phyloP scores from a whole-genome alignment of 306 rosid species.

The Rosa rugosa region DNA sequence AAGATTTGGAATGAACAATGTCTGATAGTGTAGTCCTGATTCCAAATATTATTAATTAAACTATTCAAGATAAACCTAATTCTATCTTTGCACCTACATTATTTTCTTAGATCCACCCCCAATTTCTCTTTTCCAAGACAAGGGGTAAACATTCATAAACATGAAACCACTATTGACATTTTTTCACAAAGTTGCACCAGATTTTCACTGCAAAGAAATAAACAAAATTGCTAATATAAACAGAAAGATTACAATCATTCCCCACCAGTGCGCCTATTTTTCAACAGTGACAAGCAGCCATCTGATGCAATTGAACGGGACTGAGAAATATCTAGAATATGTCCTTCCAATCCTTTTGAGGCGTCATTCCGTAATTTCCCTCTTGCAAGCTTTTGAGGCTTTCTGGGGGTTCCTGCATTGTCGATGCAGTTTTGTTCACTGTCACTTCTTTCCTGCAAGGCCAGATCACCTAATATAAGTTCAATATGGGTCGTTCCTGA shows the following conservation, averaged over 20 bases:
- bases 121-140: conserved; percentile 12
- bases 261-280: conserved; percentile 80
- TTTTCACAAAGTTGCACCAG: not conserved
- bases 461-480: conserved; percentile 34
- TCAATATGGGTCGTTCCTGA: conserved; percentile 16
- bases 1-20: conserved; percentile 17
- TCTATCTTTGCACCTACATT: not conserved
- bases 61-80: not conserved
- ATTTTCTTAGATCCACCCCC: not conserved
- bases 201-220: not conserved
- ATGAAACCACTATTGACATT: not conserved
- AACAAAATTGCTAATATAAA: not conserved
- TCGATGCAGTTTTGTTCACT: conserved; percentile 75
- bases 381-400: conserved; percentile 56
- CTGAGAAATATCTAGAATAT: conserved; percentile 60
- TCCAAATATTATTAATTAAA: not conserved
- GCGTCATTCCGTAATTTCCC: conserved; percentile 46
- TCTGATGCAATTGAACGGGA: conserved; percentile 63
- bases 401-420: conserved; percentile 50
- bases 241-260: conserved; percentile 24
- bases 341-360: conserved; percentile 52
- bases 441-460: conserved; percentile 84
- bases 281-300: conserved; percentile 80
- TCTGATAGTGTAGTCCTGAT: not conserved
- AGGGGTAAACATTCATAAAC: not conserved